These are phyloP conservation scores for Kwoniella newhampshirensis DNA, from an alignment of 768 basidiomycete species.

Conservation along the genomic window DNA sequence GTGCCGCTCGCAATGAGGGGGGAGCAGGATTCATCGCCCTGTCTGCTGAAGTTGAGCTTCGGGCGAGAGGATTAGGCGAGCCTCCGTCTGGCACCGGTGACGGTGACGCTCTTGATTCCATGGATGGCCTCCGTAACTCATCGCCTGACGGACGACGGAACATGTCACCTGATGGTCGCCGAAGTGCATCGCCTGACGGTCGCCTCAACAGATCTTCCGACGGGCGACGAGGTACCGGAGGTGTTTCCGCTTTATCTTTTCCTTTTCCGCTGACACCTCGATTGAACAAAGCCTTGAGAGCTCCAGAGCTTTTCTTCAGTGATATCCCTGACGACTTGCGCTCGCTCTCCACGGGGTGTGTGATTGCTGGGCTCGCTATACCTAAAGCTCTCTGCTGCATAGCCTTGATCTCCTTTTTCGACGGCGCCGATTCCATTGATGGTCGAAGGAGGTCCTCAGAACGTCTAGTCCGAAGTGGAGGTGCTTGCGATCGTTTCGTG, in stretches of 20 bases:
- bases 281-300: constrained; percentile 47
- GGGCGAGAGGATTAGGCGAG: constrained; percentile 1
- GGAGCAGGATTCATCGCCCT: constrained; percentile 33
- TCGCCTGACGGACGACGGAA: constrained; percentile 5
- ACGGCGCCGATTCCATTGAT: constrained; percentile 7
- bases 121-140: constrained; percentile 8
- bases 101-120: constrained; percentile 6
- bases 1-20: constrained; percentile 24
- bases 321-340: constrained; percentile 39
- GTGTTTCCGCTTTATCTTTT: constrained; percentile 34
- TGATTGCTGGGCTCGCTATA: constrained; percentile 16
- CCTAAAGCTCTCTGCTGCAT: constrained; percentile 31
- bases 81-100: constrained; percentile 3
- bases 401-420: constrained; percentile 33
- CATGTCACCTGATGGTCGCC: constrained; percentile 1
- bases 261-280: constrained; percentile 39
- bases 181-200: constrained; percentile 8
- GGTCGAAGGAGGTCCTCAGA: constrained; percentile 37
- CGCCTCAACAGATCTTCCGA: constrained; percentile 12
- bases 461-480: constrained; percentile 22
- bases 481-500: constrained; percentile 10
- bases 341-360: constrained; percentile 15
- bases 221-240: constrained; percentile 16
- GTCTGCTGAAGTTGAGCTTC: constrained; percentile 26
- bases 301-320: constrained; percentile 48